Evolutionary conservation across 2,329 filamentous ascomycete species (phyloP).

Genomic region (Metarhizium rileyi): DNA sequence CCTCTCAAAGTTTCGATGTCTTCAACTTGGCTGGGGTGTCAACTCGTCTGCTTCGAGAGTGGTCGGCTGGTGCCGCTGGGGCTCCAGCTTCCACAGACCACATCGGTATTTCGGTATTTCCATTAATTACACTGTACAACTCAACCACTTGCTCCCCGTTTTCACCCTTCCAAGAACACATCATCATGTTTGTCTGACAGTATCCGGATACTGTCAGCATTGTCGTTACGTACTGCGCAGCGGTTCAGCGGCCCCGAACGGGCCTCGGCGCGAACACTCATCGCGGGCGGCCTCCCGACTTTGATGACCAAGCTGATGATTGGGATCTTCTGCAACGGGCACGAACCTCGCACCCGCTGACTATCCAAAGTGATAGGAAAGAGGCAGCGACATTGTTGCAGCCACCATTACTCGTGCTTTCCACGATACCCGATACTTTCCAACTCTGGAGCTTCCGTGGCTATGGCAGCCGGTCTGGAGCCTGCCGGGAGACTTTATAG

Average conservation of each 20-base stretch:
- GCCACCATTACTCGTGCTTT: background rate
- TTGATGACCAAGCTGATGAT: background rate
- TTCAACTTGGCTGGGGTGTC: no score
- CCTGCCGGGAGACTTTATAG: slow-evolving; percentile 15
- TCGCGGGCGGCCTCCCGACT: background rate
- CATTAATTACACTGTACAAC: no score
- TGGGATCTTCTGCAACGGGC: no score
- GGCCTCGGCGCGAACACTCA: background rate
- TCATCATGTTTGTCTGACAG: background rate
- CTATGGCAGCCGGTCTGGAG: background rate
- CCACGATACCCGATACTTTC: background rate
- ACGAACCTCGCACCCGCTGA: background rate
- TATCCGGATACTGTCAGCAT: background rate
- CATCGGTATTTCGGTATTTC: background rate
- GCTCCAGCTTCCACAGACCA: background rate
- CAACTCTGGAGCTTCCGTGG: background rate
- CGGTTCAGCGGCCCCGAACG: background rate
- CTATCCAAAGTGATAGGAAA: no score
- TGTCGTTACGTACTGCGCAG: background rate
- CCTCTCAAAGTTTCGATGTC: no score
- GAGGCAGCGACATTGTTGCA: background rate
- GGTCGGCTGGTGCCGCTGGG: no score
- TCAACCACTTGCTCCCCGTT: background rate
- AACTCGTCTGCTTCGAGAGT: no score
- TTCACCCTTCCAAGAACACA: background rate